Evolutionary conservation across 1,284 basidiomycete species (phyloP).

Genomic region (Leccinum laetum): DNA sequence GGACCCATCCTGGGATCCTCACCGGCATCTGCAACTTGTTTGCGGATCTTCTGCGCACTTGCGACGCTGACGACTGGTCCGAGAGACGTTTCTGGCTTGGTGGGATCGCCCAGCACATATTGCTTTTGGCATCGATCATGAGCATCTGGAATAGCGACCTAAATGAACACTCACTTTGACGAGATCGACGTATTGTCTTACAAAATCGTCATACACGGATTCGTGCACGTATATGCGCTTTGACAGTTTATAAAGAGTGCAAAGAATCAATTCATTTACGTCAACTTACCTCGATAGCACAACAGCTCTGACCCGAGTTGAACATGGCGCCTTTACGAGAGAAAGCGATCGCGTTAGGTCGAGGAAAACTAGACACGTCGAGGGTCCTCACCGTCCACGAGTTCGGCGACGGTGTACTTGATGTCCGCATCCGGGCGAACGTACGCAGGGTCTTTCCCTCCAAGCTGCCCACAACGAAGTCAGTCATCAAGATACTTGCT

Average conservation of each 20-base stretch:
- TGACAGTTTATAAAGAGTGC: not conserved
- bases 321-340: too few species aligned
- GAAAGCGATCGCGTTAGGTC: too few species aligned
- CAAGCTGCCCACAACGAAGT: slow-evolving; percentile 58
- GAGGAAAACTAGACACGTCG: not conserved
- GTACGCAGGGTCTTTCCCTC: slow-evolving; percentile 96
- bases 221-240: slow-evolving; percentile 96
- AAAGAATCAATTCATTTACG: not conserved
- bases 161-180: slow-evolving; percentile 54
- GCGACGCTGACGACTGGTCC: slow-evolving; percentile 91
- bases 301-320: slow-evolving; percentile 83
- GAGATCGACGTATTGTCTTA: slow-evolving; percentile 71
- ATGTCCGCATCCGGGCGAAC: slow-evolving; percentile 87
- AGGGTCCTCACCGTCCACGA: slow-evolving; percentile 73
- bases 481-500: not conserved
- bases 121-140: slow-evolving; percentile 37
- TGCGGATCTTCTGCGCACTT: slow-evolving; percentile 81
- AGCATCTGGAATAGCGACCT: not conserved
- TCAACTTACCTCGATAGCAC: slow-evolving; percentile 69
- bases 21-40: slow-evolving; percentile 86
- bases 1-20: slow-evolving; percentile 5
- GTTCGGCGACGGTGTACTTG: slow-evolving; percentile 79
- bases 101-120: slow-evolving; percentile 89
- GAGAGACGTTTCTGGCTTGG: slow-evolving; percentile 68
- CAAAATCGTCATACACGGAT: slow-evolving; percentile 78